Base-by-base conservation (phyloP, 2,329 filamentous ascomycete species). In the Beauveria asiatica region DNA sequence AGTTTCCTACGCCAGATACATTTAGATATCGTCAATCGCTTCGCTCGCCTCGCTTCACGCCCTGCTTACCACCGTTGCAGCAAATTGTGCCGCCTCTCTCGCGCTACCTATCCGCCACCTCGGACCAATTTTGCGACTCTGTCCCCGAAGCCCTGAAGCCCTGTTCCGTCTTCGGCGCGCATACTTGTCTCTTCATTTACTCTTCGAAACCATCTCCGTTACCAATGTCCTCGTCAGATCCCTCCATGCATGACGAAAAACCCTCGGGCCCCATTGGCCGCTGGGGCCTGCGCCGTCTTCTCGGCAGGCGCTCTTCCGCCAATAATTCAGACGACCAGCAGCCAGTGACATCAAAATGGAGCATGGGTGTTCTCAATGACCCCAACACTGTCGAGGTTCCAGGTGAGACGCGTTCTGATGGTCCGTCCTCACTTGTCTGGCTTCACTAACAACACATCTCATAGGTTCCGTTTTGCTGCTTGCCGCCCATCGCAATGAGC, bases 281-380 rank as follows among this genome's bases (percentile, higher is more conserved):
- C 16, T 62, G 57, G 54, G 52, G 62, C 46, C 53, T 65, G n/a
- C 61, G 62, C 16, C 60, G 63, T 7, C 52, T 63, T 44, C 63
- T 62, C 21, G 60, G 51, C 19, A 64, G 62, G 6, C 51, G 59
- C 9, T 25, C 42, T 5, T 46, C 57, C 19, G 30, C 51, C 6
- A 60, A 44, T 21, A 57, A 59, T 5, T 48, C 48, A 1, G 48
- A 59, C 17, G 16, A 64, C 39, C 62, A 62, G 46, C 49, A 57
- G 16, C 57, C 61, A 17, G 63, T 17, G 8, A 68, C 65, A 27
- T 69, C 76, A 7, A 80, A 70, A 73, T 85, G 82, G 83, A 81
- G 76, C 53, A 77, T 96, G 76, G 92, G 92, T n/a, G 89, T 97
- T 27, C 73, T 96, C 64, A 92, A 91, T 68, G 90, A 94, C 67